Evolutionary conservation across 345 rosid genomes (phyloP).

Genomic region (Fremontodendron californicum): DNA sequence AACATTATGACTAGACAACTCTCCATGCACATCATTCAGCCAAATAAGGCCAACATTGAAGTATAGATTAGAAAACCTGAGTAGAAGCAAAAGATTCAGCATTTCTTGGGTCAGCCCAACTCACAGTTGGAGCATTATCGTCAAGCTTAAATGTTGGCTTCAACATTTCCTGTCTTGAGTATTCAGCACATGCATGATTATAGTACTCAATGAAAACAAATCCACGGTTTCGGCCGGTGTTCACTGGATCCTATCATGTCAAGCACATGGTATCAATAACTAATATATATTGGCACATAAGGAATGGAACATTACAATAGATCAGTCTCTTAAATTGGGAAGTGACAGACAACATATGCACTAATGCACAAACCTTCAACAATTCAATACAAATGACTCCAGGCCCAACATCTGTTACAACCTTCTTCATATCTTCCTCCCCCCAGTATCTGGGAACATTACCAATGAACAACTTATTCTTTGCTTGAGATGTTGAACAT

Average conservation of each 20-base stretch:
- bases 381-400: conserved; percentile 70
- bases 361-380: conserved; percentile 57
- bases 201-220: conserved; percentile 85
- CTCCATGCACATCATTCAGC: not conserved
- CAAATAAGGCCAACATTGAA: conserved; percentile 4
- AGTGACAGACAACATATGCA: conserved; percentile 9
- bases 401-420: conserved; percentile 65
- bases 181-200: conserved; percentile 91
- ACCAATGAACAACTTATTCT: conserved; percentile 76
- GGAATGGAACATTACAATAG: not conserved
- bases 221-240: conserved; percentile 68
- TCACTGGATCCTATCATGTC: conserved; percentile 62
- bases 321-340: not conserved
- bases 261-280: conserved; percentile 13
- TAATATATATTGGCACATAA: not conserved
- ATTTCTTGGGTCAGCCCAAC: conserved; percentile 94
- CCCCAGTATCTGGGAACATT: conserved; percentile 80
- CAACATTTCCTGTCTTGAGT: conserved; percentile 83
- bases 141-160: conserved; percentile 77
- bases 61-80: conserved; percentile 51
- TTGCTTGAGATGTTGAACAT: conserved; percentile 85
- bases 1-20: conserved; percentile 7
- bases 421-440: conserved; percentile 64
- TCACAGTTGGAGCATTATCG: conserved; percentile 77
- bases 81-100: conserved; percentile 64